Conservation (phyloP, 2,329 filamentous ascomycete genomes). For the Colletotrichum viniferum region DNA sequence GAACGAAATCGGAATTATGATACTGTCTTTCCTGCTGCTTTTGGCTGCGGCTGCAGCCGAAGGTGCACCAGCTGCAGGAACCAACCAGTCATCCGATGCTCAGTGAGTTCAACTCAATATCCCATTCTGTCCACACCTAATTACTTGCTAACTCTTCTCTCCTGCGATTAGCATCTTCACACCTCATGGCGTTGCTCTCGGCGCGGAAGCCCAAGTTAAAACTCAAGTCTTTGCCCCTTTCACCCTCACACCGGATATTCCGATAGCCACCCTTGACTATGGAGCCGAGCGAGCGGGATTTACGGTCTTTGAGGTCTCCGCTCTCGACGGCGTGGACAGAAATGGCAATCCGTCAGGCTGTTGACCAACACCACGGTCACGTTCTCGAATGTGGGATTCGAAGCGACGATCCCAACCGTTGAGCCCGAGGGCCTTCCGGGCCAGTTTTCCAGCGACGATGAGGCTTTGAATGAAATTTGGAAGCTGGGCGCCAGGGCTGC, state of each 20-base stretch:
- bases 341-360: slow-evolving; percentile 42
- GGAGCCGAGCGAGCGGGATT: slow-evolving; percentile 35
- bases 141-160: background rate
- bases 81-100: background rate
- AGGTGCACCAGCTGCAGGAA: background rate
- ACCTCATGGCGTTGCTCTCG: background rate
- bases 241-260: background rate
- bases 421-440: slow-evolving; percentile 30
- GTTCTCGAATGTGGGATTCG: slow-evolving; percentile 35
- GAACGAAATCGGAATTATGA: background rate
- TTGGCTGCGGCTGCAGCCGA: background rate
- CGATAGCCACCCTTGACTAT: slow-evolving; percentile 32
- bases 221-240: background rate
- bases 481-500: slow-evolving; percentile 38
- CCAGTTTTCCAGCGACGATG: slow-evolving; percentile 32
- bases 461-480: slow-evolving; percentile 37
- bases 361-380: slow-evolving; percentile 35
- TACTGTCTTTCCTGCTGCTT: background rate
- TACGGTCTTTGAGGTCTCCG: slow-evolving; percentile 33
- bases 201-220: background rate
- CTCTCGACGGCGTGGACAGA: slow-evolving; percentile 34
- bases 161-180: background rate
- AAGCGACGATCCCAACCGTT: slow-evolving; percentile 28
- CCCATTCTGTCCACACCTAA: fast-evolving
- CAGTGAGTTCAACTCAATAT: background rate